Evolutionary conservation across 2,329 filamentous ascomycete genomes (phyloP), one percentile per base, ranked within the genome.

Genomic region (Apiospora koreana): DNA sequence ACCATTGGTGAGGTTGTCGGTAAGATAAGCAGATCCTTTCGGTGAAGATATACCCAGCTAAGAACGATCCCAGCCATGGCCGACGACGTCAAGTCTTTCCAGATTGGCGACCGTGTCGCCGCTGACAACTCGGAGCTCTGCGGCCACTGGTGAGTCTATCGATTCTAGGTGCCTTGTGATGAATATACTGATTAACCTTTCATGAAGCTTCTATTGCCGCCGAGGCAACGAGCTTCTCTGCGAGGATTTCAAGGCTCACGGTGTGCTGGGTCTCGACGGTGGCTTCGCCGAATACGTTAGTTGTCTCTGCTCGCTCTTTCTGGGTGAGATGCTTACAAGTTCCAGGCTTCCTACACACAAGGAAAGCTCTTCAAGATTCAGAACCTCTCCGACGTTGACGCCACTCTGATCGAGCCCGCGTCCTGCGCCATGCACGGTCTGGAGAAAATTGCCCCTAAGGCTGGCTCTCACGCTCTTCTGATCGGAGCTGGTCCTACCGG

Each of bases 351-450:
- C 43, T 86, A 86, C 76, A 83, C 85, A 14, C 83, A 85, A 68
- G 83, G 81, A 73, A 85, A 85, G 79, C 88, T 92, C 46, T 91
- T 92, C 84, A 87, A 88, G 77, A 88, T 92, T 77, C 80, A 90
- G 73, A 91, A 92, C 79, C 84, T 93, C 46, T 87, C 83, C 42
- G 88, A 91, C 75, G 85, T 91, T n/a, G 90, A 93, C 71, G 91
- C 91, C 23, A 92, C 91, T 35, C 86, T 93, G 16, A 86, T 93
- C 65, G 91, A 93, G 80, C 90, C 91, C 16, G 90, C 91, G 7
- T 92, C 90, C 4, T 93, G 91, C 75, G 91, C 91, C n/a, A 88
- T 88, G 72, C 91, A 93, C 77, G 90, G 90, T 18, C 82, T 92
- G 31, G 90, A 92, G 78, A 89, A 91, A 82, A 93, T 93, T 75